phyloP scores from a whole-genome alignment of 192 early-diverging fungal genomes.

The Coemansia sp. region DNA sequence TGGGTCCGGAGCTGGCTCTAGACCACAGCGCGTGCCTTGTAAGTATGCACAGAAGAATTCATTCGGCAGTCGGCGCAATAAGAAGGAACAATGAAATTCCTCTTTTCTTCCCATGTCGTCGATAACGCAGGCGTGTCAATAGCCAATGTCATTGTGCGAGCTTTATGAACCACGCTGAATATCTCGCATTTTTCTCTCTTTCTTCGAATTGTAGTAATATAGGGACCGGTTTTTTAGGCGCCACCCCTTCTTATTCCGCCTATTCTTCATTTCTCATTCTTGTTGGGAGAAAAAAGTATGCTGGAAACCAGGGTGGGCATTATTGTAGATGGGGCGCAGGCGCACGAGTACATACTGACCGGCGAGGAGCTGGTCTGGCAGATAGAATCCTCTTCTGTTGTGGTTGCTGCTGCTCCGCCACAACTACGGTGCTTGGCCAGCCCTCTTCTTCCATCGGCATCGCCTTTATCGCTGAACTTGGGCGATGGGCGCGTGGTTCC shows the following conservation, averaged over 20 bases:
- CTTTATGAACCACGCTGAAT: conserved; percentile 1
- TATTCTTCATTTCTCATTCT: not conserved
- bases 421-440: conserved; percentile 13
- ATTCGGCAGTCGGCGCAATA: not conserved
- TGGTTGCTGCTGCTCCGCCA: not conserved
- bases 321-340: conserved; percentile 16
- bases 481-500: conserved; percentile 14
- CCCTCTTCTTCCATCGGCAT: not conserved
- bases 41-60: not conserved
- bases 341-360: conserved; percentile 20
- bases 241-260: not conserved
- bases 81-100: not conserved
- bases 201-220: conserved; percentile 11
- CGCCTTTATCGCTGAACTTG: conserved; percentile 13
- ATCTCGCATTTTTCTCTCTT: not conserved
- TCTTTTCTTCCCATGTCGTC: not conserved
- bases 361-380: conserved; percentile 8
- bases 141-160: not conserved
- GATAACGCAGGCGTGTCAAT: not conserved
- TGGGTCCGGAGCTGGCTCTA: conserved; percentile 4
- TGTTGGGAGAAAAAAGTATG: not conserved
- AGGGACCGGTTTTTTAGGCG: not conserved
- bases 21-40: not conserved
- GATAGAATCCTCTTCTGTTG: conserved; percentile 1
- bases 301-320: conserved; percentile 7